Conservation (phyloP, 495 filamentous ascomycete genomes). For the Parmelia sp. region DNA sequence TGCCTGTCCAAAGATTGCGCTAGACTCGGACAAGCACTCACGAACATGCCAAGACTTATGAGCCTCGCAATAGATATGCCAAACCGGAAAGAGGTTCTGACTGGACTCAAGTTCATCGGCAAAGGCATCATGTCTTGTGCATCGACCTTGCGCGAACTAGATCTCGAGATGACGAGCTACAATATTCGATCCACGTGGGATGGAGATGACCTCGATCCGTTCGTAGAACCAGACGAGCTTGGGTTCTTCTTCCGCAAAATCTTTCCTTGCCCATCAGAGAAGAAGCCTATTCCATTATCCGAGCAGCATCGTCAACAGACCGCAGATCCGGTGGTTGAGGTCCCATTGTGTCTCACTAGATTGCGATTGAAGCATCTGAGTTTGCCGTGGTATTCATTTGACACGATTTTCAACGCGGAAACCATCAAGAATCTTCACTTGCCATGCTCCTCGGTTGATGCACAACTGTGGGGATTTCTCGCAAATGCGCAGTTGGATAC, state of each 20-base stretch:
- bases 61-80: constrained; percentile 3
- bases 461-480: background rate
- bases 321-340: background rate
- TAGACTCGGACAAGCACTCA: background rate
- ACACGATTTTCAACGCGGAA: background rate
- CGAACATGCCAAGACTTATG: background rate
- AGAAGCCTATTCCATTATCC: background rate
- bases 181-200: constrained; percentile 1
- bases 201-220: constrained; percentile 1
- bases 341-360: constrained; percentile 1
- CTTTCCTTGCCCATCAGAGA: background rate
- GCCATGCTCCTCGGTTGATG: background rate
- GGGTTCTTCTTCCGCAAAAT: constrained; percentile 8
- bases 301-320: background rate
- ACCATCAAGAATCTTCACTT: background rate
- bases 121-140: constrained; percentile 6
- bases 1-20: background rate
- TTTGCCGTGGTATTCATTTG: background rate
- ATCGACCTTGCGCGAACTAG: background rate
- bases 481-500: background rate
- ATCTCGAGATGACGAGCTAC: constrained; percentile 15
- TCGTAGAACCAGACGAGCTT: background rate
- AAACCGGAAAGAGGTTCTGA: background rate
- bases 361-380: constrained; percentile 9
- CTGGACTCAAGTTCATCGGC: background rate